Evolutionary conservation across 164 flowering plant genomes (phyloP).

Genomic region (Echeveria elegans): DNA sequence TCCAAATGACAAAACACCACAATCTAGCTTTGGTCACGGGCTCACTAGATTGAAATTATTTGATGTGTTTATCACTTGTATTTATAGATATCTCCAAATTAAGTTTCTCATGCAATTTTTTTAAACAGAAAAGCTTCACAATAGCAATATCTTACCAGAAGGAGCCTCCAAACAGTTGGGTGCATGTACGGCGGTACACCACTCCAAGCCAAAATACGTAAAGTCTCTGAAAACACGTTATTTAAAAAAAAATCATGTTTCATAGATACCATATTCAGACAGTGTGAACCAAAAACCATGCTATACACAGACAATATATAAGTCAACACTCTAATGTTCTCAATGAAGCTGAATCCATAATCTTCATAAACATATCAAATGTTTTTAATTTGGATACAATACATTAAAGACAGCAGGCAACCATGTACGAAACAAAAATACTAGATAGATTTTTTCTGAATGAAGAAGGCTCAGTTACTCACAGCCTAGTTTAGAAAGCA

Average conservation of each 20-base stretch:
- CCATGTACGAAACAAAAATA: too few relatives aligned
- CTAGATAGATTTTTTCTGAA: neutral
- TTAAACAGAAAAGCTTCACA: neutral
- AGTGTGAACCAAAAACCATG: neutral
- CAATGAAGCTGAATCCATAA: neutral
- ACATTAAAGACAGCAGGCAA: neutral
- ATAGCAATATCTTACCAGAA: slow-evolving; percentile 54
- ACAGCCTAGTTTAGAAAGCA: neutral
- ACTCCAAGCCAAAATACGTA: slow-evolving; percentile 94
- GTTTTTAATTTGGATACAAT: neutral
- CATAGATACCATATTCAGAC: neutral
- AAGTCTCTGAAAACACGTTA: slow-evolving; percentile 41
- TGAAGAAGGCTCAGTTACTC: neutral
- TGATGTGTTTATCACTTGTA: neutral
- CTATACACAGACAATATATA: too few relatives aligned
- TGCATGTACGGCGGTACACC: slow-evolving; percentile 91
- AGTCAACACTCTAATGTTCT: neutral
- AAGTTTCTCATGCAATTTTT: neutral
- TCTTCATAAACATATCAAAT: neutral
- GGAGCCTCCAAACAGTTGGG: slow-evolving; percentile 91
- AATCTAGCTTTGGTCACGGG: neutral
- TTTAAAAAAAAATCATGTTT: neutral
- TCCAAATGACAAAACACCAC: neutral
- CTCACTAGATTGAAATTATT: neutral
- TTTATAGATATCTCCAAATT: neutral